Percentiles rank a stretch among this genome's conserved stretches.
phyloP scores from a whole-genome alignment of 2,329 filamentous ascomycete genomes.

The Aspergillaceae sp. region DNA sequence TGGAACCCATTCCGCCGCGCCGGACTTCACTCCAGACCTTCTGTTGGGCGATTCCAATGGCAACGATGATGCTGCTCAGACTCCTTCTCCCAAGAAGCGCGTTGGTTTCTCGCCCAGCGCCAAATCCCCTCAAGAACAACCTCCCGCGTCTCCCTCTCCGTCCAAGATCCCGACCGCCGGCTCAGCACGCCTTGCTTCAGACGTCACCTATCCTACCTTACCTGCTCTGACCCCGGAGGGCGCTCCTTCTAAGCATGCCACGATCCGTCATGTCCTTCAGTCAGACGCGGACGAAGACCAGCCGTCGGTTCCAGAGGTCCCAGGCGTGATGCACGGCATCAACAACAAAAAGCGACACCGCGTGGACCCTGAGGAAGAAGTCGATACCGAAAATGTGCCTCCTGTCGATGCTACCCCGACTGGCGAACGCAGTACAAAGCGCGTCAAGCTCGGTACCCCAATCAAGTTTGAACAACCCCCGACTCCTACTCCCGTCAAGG shows the following conservation, averaged over 20 bases:
- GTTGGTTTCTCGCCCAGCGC: constrained; percentile 73
- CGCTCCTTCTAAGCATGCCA: constrained; percentile 9
- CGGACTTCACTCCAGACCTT: constrained; percentile 42
- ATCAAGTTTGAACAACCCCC: constrained; percentile 7
- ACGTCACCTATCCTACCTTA: constrained; percentile 30
- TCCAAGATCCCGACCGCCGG: constrained; percentile 27
- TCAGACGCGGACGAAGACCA: constrained; percentile 17
- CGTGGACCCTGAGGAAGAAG: constrained; percentile 23
- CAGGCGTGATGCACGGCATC: constrained; percentile 32
- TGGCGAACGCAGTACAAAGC: constrained; percentile 25
- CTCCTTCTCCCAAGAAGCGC: constrained; percentile 66
- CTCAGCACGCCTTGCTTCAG: constrained; percentile 16
- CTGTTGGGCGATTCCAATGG: constrained; percentile 31
- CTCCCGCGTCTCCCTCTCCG: constrained; percentile 33
- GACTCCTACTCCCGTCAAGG: constrained; percentile 29
- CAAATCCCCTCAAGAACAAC: constrained; percentile 38
- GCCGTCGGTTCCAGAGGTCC: constrained; percentile 19
- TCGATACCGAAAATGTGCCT: constrained; percentile 25
- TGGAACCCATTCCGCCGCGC: constrained; percentile 45
- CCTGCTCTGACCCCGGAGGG: constrained; percentile 31
- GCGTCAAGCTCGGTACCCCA: constrained; percentile 27
- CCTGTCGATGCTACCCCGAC: constrained; percentile 12
- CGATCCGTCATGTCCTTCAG: constrained; percentile 34
- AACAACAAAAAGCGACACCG: constrained; percentile 34
- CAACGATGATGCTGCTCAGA: constrained; percentile 40